These are phyloP conservation scores for Aspergillus tanneri DNA, from an alignment of 2,329 filamentous ascomycete genomes.

Conservation along the genomic window DNA sequence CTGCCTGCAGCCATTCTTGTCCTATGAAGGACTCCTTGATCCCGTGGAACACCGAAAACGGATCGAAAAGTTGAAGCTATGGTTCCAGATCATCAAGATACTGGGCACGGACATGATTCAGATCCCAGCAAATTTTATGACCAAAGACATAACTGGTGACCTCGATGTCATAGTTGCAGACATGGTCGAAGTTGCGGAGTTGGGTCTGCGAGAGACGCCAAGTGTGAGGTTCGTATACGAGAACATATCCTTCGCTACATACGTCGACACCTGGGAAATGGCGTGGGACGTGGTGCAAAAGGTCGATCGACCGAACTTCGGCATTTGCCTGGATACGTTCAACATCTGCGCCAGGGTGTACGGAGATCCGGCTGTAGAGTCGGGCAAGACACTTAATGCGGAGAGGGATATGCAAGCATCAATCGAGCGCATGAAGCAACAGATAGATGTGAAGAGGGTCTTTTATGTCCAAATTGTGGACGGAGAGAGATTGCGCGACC, in stretches of 20 bases:
- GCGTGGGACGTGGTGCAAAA: constrained; percentile 66
- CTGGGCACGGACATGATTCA: constrained; percentile 69
- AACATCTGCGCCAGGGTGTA: constrained; percentile 70
- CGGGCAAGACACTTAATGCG: constrained; percentile 54
- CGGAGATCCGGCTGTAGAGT: constrained; percentile 60
- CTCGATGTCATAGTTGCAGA: constrained; percentile 60
- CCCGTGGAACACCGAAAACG: constrained; percentile 56
- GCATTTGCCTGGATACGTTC: constrained; percentile 73
- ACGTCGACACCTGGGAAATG: constrained; percentile 66
- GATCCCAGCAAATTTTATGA: constrained; percentile 68
- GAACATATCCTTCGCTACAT: constrained; percentile 67
- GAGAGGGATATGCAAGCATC: constrained; percentile 56
- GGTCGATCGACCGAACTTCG: constrained; percentile 69
- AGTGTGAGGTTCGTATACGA: constrained; percentile 71
- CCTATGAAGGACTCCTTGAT: constrained; percentile 71
- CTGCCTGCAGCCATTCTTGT: constrained; percentile 71
- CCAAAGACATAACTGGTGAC: constrained; percentile 46
- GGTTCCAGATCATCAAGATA: constrained; percentile 65
- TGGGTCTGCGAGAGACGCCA: constrained; percentile 57
- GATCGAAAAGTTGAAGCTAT: constrained; percentile 60
- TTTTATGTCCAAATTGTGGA: constrained; percentile 76
- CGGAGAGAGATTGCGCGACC: constrained; percentile 59
- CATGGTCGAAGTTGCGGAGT: constrained; percentile 63
- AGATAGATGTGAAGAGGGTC: constrained; percentile 62
- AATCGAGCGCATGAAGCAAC: constrained; percentile 53